A percentile compares a stretch with the other conserved stretches of the same genome.
These are phyloP conservation scores for Beauveria asiatica DNA, from an alignment of 2,329 filamentous ascomycete genomes.

Conservation along the genomic window DNA sequence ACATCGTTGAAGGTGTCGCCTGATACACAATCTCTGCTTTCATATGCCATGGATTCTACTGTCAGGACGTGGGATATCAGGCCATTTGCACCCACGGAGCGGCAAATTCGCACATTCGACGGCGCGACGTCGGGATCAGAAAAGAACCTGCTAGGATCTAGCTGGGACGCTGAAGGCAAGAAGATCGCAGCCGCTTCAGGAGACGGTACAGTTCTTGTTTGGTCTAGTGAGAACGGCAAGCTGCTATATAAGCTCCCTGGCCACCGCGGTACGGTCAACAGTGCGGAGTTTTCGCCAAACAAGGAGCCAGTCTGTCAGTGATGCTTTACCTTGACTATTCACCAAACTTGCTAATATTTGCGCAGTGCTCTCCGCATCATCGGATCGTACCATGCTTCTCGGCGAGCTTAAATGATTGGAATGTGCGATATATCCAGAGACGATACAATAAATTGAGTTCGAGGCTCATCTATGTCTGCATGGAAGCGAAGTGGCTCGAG, in stretches of 20 bases:
- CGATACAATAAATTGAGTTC: background rate
- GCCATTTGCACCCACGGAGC: slow-evolving; percentile 83
- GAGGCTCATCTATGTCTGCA: background rate
- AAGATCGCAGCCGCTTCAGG: slow-evolving; percentile 83
- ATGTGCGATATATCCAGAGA: background rate
- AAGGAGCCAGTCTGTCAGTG: slow-evolving; percentile 81
- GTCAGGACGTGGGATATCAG: slow-evolving; percentile 94
- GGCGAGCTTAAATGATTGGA: slow-evolving; percentile 58
- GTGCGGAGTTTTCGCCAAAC: slow-evolving; percentile 79
- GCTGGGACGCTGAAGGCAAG: slow-evolving; percentile 81
- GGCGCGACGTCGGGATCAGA: slow-evolving; percentile 83
- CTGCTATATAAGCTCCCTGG: slow-evolving; percentile 90
- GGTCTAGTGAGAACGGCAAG: slow-evolving; percentile 83
- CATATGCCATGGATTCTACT: slow-evolving; percentile 88
- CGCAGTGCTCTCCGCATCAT: slow-evolving; percentile 79
- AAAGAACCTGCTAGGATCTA: slow-evolving; percentile 83
- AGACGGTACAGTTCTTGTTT: slow-evolving; percentile 84
- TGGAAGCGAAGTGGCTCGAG: background rate
- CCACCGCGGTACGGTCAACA: slow-evolving; percentile 91
- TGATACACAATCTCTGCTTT: slow-evolving; percentile 81
- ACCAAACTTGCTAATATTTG: slow-evolving; percentile 24
- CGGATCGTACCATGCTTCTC: slow-evolving; percentile 77
- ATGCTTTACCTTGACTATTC: background rate
- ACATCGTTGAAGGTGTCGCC: slow-evolving; percentile 88
- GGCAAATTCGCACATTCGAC: slow-evolving; percentile 81